Evolutionary conservation across 1,284 basidiomycete species (phyloP), one percentile per base, ranked within the genome.

Genomic region (Malassezia globosa): DNA sequence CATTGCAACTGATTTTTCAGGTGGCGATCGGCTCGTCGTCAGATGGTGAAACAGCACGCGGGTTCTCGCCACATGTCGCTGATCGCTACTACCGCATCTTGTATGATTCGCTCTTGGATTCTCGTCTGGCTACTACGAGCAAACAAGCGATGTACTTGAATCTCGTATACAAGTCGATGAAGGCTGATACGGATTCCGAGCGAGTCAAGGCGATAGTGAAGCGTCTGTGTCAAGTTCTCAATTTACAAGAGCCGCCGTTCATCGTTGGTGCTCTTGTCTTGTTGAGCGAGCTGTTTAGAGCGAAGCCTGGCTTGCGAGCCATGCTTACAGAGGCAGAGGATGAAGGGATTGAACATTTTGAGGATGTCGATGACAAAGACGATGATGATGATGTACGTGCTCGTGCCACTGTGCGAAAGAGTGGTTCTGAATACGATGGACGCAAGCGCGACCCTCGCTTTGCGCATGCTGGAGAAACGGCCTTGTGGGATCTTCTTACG

Each of bases 71-170:
- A 14, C 55, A 79, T 3, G 73, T 82, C 13, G 52, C 54, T 10
- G 60, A 64, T 33, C 79, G 94, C 27, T 99, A 88, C 75, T 95
- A 89, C 75, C 81, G 88, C 39, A 82, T 87, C 0, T 76, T 99
- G 0, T 97, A 97, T 68, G 81, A 83, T 24, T 90, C 87, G 1
- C 76, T 97, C 5, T 80, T 85, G 29, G 92, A 99, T 64, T 75
- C 77, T 0, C 82, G 94, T 10, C 77, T 99, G 5, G 77, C 82
- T 14, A 77, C 78, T 1, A 88, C 88, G 14, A 86, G 84, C 24
- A 96, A 97, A 72, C 89, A 96, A 72, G 87, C 90, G 7, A 87
- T 97, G 83, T 97, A 95, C 72, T 79, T 99, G 58, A 97, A 97
- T 72, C 75, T 99, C 18, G 73, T 96, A 18, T 92, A 94, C 80